Conservation (phyloP, 768 basidiomycete genomes). For the Russula brevipes region DNA sequence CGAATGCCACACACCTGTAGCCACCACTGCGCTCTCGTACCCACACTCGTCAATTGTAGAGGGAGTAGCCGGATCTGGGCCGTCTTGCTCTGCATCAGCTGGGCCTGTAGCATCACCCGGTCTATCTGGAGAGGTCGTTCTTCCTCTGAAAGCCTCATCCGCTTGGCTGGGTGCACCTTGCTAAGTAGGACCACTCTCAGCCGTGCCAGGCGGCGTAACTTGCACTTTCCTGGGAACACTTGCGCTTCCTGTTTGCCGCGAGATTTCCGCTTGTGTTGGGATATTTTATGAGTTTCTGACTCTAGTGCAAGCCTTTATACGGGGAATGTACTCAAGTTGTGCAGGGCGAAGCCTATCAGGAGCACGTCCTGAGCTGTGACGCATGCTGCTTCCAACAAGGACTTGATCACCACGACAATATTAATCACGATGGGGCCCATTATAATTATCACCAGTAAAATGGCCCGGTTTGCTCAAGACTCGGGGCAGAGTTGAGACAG, state of each 20-base stretch:
- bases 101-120: neutral
- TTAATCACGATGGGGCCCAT: no score
- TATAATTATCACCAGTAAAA: no score
- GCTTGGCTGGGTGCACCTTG: neutral
- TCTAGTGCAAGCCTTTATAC: neutral
- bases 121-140: neutral
- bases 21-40: neutral
- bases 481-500: no score
- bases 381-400: no score
- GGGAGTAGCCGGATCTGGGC: no score
- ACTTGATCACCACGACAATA: no score
- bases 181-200: neutral
- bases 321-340: neutral
- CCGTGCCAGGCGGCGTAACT: neutral
- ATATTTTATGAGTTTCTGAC: neutral
- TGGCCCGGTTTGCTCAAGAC: no score
- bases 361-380: no score
- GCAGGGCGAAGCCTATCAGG: no score
- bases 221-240: neutral
- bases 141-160: neutral
- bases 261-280: neutral
- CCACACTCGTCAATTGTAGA: no score
- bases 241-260: neutral
- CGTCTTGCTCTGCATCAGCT: neutral
- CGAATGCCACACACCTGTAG: neutral